phyloP scores from a whole-genome alignment of 1,284 basidiomycete genomes.

The Vanrija sp. region DNA sequence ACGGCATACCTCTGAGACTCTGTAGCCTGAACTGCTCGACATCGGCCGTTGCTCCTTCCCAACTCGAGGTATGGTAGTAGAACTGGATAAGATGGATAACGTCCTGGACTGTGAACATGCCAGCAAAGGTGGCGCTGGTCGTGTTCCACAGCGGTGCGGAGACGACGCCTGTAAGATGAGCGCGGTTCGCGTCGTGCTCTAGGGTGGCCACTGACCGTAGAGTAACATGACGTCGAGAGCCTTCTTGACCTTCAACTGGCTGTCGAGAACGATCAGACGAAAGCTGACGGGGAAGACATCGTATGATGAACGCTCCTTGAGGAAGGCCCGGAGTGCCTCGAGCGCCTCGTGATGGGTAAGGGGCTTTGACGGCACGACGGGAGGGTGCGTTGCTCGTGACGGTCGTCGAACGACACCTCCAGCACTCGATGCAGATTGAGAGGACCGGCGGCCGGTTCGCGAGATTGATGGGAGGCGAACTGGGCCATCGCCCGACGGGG shows the following conservation, averaged over 20 bases:
- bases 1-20: slow-evolving; percentile 65
- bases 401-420: slow-evolving; percentile 30
- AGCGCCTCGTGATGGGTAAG: slow-evolving; percentile 67
- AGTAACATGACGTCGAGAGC: slow-evolving; percentile 82
- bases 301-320: slow-evolving; percentile 81
- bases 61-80: slow-evolving; percentile 80
- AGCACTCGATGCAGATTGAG: slow-evolving; percentile 11
- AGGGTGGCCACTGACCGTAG: slow-evolving; percentile 62
- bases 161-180: slow-evolving; percentile 68
- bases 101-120: slow-evolving; percentile 94
- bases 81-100: slow-evolving; percentile 96
- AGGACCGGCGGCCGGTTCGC: slow-evolving; percentile 9
- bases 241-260: slow-evolving; percentile 87
- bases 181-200: neutral
- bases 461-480: slow-evolving; percentile 14
- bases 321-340: slow-evolving; percentile 70
- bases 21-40: slow-evolving; percentile 93
- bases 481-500: neutral
- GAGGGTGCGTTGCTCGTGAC: slow-evolving; percentile 38
- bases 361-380: slow-evolving; percentile 25
- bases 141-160: slow-evolving; percentile 99
- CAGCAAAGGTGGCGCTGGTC: slow-evolving; percentile 76
- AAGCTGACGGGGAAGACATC: slow-evolving; percentile 96
- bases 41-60: slow-evolving; percentile 82
- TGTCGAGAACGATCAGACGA: slow-evolving; percentile 92